Evolutionary conservation across 2,329 filamentous ascomycete species (phyloP), one percentile per base, ranked within the genome.

Genomic region (Pleurostoma richardsiae): DNA sequence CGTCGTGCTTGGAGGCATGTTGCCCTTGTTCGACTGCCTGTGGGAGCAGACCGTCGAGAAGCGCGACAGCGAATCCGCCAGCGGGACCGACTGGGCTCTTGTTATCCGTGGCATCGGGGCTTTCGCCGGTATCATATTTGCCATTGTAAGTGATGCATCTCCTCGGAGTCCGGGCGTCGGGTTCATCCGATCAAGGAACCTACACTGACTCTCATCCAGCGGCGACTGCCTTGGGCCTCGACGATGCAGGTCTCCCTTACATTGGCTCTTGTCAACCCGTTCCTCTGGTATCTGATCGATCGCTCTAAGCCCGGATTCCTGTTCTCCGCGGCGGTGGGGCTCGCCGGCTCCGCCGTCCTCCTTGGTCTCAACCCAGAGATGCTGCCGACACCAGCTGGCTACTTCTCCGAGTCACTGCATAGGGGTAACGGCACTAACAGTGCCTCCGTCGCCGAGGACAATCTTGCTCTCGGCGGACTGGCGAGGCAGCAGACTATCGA

Each of bases 271-370:
- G 89, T 87, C 26, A 97, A 97, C 62, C 92, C 94, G 1, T 86
- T 94, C 7, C 73, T 99, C 19, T 99, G 94, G 94, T 99, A 95
- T 68, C 76, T 97, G 28, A 87, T 99, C 60, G 94, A 99, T 68
- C 88, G 92, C 43, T 94, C 90, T 41, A 84, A 83, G 55, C 80
- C 90, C 0, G 94, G 94, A 4, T 86, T 97, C 55, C 70, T 94
- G 31, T 78, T 96, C 46, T 90, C 89, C 1, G 76, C 84, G 10
- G 70, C 80, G 2, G 84, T 96, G 8, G 87, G 89, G 2, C 62
- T 92, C 29, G 70, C 79, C 1, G 90, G 92, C 6, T 91, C 91
- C 7, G 77, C 80, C 10, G 65, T 90, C 11, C 71, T 96, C 19
- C 77, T 96, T 48, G 78, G 83, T 10, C 75, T 92, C 31, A 86